Evolutionary conservation across 208 protist genomes (phyloP).

Genomic region (Giardia muris): DNA sequence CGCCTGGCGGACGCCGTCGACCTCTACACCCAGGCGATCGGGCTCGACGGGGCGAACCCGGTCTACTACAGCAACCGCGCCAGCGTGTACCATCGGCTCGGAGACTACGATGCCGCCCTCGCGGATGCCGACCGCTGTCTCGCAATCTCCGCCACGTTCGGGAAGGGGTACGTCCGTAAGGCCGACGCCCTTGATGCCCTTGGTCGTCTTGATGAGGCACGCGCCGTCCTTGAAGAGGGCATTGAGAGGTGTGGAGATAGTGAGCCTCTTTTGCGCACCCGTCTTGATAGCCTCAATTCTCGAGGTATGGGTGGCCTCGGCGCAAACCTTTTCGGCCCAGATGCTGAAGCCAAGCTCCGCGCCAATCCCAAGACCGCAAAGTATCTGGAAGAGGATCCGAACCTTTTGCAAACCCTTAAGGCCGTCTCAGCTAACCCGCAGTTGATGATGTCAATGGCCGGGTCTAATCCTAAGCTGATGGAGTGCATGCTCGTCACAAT

Average conservation of each 20-base stretch:
- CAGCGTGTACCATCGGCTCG: slow-evolving; percentile 40
- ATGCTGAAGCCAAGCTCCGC: not conserved
- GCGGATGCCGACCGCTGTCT: slow-evolving; percentile 52
- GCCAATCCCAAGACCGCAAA: not conserved
- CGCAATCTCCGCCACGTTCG: slow-evolving; percentile 51
- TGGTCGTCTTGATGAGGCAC: not conserved
- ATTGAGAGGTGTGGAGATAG: not conserved
- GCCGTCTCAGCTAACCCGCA: not conserved
- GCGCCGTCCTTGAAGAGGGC: not conserved
- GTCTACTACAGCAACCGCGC: slow-evolving; percentile 56
- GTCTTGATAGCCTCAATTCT: not conserved
- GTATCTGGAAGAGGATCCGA: not conserved
- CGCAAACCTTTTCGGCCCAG: not conserved
- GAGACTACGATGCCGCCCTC: slow-evolving; percentile 48
- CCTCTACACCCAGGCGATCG: slow-evolving; percentile 51
- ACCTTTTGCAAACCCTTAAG: not conserved
- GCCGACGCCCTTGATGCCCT: not conserved
- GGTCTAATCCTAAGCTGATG: not conserved
- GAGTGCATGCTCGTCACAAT: not conserved
- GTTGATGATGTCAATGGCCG: not conserved
- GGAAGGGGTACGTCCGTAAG: slow-evolving; percentile 46
- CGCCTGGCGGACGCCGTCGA: slow-evolving; percentile 49
- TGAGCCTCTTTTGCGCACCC: not conserved
- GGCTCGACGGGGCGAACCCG: slow-evolving; percentile 47
- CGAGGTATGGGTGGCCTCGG: no score